Base-by-base conservation (phyloP, 495 filamentous ascomycete genomes). In the Echria macrotheca region DNA sequence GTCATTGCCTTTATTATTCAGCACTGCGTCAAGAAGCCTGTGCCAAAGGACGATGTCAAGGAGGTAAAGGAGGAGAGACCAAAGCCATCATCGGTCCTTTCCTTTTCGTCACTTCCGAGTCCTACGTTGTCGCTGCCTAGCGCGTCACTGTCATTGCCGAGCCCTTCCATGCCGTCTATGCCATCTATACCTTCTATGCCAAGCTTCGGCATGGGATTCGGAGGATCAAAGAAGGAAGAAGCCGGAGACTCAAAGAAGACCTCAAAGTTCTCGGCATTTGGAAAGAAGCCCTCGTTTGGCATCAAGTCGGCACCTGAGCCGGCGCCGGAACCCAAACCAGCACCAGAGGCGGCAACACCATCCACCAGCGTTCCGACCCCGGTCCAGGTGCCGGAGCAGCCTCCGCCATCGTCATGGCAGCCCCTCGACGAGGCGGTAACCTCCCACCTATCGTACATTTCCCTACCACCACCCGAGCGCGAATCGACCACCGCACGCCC, bases 1-100 rank as follows among this genome's bases (percentile, higher is more conserved):
- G 58, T 69, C 17, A 46, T 65, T 19, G 56, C 54, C 11, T 69
- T 63, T 47, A 50, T 66, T 19, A 33, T 59, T 44, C 55, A 50
- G 47, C 43, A 44, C 40, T 56, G 40, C 21, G 32, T 21, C 22
- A 55, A 49, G 44, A 33, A 17, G 26, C 12, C 24, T 2, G 8
- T 9, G 15, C 43, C 28, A 6, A 4, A 25, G 14, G 42, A 19
- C 10, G 24, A 28, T 11, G 26, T 2, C 8, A 39, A 24, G 36
- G 35, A 11, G 14, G 33, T 40, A 3, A 22, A 21, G 14, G 54
- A 47, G 4, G 36, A 40, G 14, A 15, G 12, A 25, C 28, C 42
- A 2, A 14, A n/a, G 10, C 29, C 21, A 1, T 14, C 49, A 17
- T 53, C 23, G 12, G 19, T 21, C 17, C 38, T 40, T 7, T 53